Base-by-base conservation (phyloP, 192 early-diverging fungal species). In the Coemansia interrupta region DNA sequence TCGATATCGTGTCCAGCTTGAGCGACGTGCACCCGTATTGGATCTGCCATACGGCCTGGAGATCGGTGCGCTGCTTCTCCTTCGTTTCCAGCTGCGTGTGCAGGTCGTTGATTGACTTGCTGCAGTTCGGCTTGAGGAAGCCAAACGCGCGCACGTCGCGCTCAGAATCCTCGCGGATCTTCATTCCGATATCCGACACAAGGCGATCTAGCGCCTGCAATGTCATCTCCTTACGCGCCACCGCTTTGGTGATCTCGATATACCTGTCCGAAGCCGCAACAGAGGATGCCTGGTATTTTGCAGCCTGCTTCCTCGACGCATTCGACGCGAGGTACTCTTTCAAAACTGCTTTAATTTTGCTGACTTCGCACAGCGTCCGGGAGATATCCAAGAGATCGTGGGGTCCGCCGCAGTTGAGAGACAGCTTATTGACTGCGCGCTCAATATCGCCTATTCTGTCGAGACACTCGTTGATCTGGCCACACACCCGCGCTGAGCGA, bases 341-440 rank as follows among this genome's bases (percentile, higher is more conserved):
- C 32, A 36, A 11, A 36, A 36, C 32, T 7, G 32, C 32, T 36
- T 36, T 36, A 7, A 36, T 36, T 7, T 36, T 36, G 2, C 10
- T 7, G 6, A 36, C 32, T 11, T 36, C 32, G 32, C 32, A 68
- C 11, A 89, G 67, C 0, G 87, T 85, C 5, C 66, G 56, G 1
- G 82, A 77, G 30, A 91, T 81, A 14, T 83, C 82, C 19, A 88
- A 39, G 13, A 87, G 63, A 61, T 90, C 86, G 19, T 80, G 73
- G 11, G 83, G 83, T 7, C 87, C 84, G 17, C 83, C 83, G 53
- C 80, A 80, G 24, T 80, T 77, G 17, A 91, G 75, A 12, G 87
- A 84, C n/a, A 91, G 56, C 54, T 86, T 83, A 61, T 89, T 86
- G 15, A 88, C 74, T 0, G 85, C 82, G 17, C 90, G 79, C 63